Conservation (phyloP, 164 flowering plant genomes). For the Nelumbo lutea region DNA sequence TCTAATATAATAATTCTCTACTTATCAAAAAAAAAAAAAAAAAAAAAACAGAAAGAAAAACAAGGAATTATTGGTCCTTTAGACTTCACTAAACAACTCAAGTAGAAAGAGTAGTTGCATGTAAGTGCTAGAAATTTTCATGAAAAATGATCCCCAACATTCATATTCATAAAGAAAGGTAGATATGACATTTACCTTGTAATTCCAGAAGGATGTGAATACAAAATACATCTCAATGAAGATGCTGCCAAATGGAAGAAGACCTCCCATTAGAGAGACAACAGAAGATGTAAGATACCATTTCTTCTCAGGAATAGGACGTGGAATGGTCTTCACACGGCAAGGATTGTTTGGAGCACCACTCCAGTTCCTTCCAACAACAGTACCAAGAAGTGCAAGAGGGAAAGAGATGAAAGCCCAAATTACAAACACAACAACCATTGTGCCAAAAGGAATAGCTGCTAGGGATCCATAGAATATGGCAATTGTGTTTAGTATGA, state of each 20-base stretch:
- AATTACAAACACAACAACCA: slow-evolving; percentile 91
- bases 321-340: slow-evolving; percentile 98
- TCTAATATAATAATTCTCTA: too few relatives aligned
- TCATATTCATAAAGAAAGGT: background rate
- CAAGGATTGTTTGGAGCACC: slow-evolving; percentile 99
- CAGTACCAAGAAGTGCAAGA: slow-evolving; percentile 95
- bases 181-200: slow-evolving; percentile 57
- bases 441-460: slow-evolving; percentile 97
- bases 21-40: too few relatives aligned
- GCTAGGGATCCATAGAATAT: slow-evolving; percentile 98
- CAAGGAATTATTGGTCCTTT: too few relatives aligned
- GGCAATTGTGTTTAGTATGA: slow-evolving; percentile 84
- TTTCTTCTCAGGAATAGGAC: slow-evolving; percentile 97
- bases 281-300: slow-evolving; percentile 98
- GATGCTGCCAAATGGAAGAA: slow-evolving; percentile 96
- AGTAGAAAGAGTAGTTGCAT: too few relatives aligned
- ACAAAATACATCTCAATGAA: slow-evolving; percentile 99
- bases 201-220: slow-evolving; percentile 99
- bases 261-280: slow-evolving; percentile 96
- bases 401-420: slow-evolving; percentile 99
- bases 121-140: too few relatives aligned
- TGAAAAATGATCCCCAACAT: too few relatives aligned
- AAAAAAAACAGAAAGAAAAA: too few relatives aligned
- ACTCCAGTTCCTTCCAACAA: slow-evolving; percentile 97
- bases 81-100: too few relatives aligned